Evolutionary conservation across 1,284 basidiomycete genomes (phyloP), one percentile per base, ranked within the genome.

Genomic region (Coriolopsis trogii): DNA sequence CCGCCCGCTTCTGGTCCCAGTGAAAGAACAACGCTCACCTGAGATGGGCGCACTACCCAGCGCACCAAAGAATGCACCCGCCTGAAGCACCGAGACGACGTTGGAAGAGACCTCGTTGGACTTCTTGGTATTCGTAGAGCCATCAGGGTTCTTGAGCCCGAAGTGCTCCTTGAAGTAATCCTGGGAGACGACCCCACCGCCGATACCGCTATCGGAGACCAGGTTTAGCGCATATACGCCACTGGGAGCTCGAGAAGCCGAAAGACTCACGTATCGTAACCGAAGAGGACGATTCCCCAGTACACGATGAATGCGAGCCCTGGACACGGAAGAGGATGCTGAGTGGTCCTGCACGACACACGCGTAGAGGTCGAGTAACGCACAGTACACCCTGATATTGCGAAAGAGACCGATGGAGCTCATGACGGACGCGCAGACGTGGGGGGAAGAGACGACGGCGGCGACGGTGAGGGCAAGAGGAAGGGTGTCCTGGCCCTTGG

Each of bases 21-120:
- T 7, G n/a, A 10, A 25, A 25, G n/a, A 41, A 15, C 9, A 23
- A 24, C 7, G 16, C 30, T 33, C 23, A 86, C 85, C 71, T 20
- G 87, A 87, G 20, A 88, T 61, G 0, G 85, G 85, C 0, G 83
- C 81, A 57, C 79, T 84, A 18, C 76, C 73, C 6, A 92, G 65
- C 12, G 89, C 85, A 41, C 91, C 89, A 63, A 92, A 91, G 76
- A 91, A 91, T 2, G 85, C 86, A 33, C 89, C 89, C 2, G 84
- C 89, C 66, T 91, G 89, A 16, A 92, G 78, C 18, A 91, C 87
- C 8, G 88, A 85, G 21, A 91, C 89, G 48, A 88, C 77, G 60
- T 85, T 85, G 41, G 76, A 78, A 7, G 78, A 83, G 23, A 91
- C 73, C 2, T 73, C 71, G 57, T 81, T 73, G 10, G 66, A 62